Evolutionary conservation across 768 basidiomycete genomes (phyloP).

Genomic region (Mycena maculata): DNA sequence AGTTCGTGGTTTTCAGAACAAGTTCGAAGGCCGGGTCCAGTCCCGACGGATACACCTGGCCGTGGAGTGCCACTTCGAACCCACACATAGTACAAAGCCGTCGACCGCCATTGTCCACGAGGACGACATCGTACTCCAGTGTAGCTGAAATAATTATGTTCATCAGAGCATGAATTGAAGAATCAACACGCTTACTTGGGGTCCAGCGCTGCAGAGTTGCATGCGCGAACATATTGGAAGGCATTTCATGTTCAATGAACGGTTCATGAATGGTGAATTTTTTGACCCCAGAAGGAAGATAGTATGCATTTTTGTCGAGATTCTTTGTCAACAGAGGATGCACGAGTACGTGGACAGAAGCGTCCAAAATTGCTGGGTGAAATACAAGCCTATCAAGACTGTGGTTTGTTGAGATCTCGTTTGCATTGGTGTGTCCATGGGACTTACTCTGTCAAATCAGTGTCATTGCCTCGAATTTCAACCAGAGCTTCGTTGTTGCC

Average conservation of each 20-base stretch:
- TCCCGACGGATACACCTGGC: neutral
- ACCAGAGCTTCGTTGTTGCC: neutral
- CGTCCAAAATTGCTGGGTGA: too few relatives aligned
- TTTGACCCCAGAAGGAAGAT: neutral
- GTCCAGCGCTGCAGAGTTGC: neutral
- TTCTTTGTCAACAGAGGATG: neutral
- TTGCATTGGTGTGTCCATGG: too few relatives aligned
- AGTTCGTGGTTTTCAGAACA: neutral
- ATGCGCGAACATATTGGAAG: neutral
- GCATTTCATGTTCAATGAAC: neutral
- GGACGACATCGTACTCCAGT: too few relatives aligned
- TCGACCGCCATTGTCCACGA: too few relatives aligned
- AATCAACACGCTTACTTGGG: slow-evolving; percentile 14
- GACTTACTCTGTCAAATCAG: neutral
- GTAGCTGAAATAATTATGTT: too few relatives aligned
- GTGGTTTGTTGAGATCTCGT: neutral
- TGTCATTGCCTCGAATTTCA: neutral
- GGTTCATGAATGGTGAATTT: neutral
- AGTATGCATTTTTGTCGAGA: neutral
- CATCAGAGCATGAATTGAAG: neutral
- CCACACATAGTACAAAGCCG: neutral
- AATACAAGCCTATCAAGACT: neutral
- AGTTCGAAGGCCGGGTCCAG: neutral
- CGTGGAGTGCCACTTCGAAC: neutral
- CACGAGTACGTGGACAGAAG: too few relatives aligned